phyloP scores from a whole-genome alignment of 78 protist genomes.

The Corallochytrium limacisporum region DNA sequence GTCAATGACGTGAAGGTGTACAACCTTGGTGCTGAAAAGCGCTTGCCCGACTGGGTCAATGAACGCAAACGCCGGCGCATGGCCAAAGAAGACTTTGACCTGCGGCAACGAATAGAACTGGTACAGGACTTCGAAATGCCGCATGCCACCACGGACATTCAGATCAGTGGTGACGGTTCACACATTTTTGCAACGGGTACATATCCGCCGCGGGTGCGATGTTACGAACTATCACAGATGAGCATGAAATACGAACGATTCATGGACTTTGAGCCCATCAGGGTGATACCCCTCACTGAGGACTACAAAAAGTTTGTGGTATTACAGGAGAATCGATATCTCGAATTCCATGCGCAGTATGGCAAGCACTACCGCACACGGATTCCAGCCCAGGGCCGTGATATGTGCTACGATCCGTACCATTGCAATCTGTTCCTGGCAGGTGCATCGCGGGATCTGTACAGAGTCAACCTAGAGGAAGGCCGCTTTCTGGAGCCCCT shows the following conservation, averaged over 20 bases:
- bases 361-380: slow-evolving; percentile 53
- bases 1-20: slow-evolving; percentile 58
- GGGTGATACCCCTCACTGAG: slow-evolving; percentile 45
- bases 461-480: slow-evolving; percentile 62
- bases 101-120: slow-evolving; percentile 61
- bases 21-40: slow-evolving; percentile 59
- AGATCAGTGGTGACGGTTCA: slow-evolving; percentile 52
- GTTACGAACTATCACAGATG: slow-evolving; percentile 70
- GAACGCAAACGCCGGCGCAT: slow-evolving; percentile 14
- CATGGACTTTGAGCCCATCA: slow-evolving; percentile 44
- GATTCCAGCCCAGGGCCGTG: slow-evolving; percentile 53
- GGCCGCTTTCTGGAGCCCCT: slow-evolving; percentile 74
- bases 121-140: slow-evolving; percentile 91
- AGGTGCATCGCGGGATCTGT: slow-evolving; percentile 32
- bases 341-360: slow-evolving; percentile 83
- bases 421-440: slow-evolving; percentile 44
- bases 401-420: slow-evolving; percentile 57
- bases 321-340: slow-evolving; percentile 31
- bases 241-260: slow-evolving; percentile 67
- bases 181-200: slow-evolving; percentile 65
- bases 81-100: slow-evolving; percentile 8
- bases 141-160: slow-evolving; percentile 29
- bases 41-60: slow-evolving; percentile 61
- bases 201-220: slow-evolving; percentile 79
- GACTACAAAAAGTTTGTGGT: slow-evolving; percentile 81